Percentiles rank a stretch among this genome's conserved stretches.
Conservation (phyloP, 2,329 filamentous ascomycete species). For the Pseudopyrenochaeta lycopersici region DNA sequence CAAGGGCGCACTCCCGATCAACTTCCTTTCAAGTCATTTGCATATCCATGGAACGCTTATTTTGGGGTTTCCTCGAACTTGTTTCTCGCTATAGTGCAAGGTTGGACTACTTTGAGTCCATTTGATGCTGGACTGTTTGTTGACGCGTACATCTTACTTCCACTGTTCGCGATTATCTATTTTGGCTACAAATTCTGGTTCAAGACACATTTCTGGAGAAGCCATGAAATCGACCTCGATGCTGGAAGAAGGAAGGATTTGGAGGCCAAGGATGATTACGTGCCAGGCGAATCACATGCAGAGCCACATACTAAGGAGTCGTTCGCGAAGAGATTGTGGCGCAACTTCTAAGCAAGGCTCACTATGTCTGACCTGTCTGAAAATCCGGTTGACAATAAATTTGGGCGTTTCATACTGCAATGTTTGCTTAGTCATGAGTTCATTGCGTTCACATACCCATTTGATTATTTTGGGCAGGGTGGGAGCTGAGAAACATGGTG, state of each 20-base stretch:
- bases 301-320: conserved; percentile 13
- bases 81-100: conserved; percentile 63
- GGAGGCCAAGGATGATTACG: conserved; percentile 33
- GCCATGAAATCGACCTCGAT: conserved; percentile 51
- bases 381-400: no score
- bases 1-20: conserved; percentile 48
- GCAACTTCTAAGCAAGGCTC: conserved; percentile 10
- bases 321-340: conserved; percentile 16
- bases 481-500: no score
- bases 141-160: conserved; percentile 63
- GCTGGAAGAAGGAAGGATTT: conserved; percentile 49
- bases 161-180: conserved; percentile 59
- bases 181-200: conserved; percentile 58
- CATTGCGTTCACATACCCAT: no score
- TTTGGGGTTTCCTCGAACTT: conserved; percentile 59
- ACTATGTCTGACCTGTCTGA: neutral
- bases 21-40: conserved; percentile 58
- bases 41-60: conserved; percentile 62
- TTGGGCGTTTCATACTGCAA: no score
- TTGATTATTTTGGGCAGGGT: no score
- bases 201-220: conserved; percentile 47
- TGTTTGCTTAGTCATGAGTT: no score
- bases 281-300: conserved; percentile 10
- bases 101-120: conserved; percentile 62
- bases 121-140: conserved; percentile 62